Base-by-base conservation (phyloP, 1,284 basidiomycete species). In the Volvariella volvacea region DNA sequence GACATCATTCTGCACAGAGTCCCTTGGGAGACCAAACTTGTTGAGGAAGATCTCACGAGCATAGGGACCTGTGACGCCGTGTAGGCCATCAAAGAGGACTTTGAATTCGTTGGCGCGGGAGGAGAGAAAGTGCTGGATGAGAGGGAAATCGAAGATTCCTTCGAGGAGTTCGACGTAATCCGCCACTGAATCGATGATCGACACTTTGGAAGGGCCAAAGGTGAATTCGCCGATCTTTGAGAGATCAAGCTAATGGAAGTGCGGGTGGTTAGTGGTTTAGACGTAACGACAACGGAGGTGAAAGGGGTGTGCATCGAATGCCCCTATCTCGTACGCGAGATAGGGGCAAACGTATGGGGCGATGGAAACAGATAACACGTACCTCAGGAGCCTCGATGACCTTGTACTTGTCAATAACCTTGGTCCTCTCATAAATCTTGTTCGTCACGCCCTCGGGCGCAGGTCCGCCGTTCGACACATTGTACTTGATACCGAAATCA, bases 401-500 rank as follows among this genome's bases (percentile, higher is more conserved):
- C 68, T 91, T 92, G 80, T 98, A 99, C 47, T 71, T 78, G 50
- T 73, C 66, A 64, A 99, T 91, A 32, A 78, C 78, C 74, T 91
- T 94, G 47, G 92, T 93, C 64, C 83, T 83, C 61, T 92, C 88
- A 64, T 79, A 96, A 56, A 99, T 98, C 68, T 83, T 85, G 71
- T 99, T 77, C 16, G 95, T 99, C 47, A 99, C 87, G 52, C 73
- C 80, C 69, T 99, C 95, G 1, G 95, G 93, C 7, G 95, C 95
- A 20, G 95, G 95, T 0, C 95, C 96, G 52, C 95, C 95, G 58
- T 99, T 99, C 38, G 85, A 84, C 47, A 93, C 86, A 71, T 99
- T 99, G 75, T 96, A 98, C 71, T 99, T 99, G 80, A 99, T 97
- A 49, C 95, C 95, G 64, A 99, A 99, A 68, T 99, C 95, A 58